These are phyloP conservation scores for Silene vulgaris DNA, from an alignment of 179 eudicot genomes.

Conservation along the genomic window DNA sequence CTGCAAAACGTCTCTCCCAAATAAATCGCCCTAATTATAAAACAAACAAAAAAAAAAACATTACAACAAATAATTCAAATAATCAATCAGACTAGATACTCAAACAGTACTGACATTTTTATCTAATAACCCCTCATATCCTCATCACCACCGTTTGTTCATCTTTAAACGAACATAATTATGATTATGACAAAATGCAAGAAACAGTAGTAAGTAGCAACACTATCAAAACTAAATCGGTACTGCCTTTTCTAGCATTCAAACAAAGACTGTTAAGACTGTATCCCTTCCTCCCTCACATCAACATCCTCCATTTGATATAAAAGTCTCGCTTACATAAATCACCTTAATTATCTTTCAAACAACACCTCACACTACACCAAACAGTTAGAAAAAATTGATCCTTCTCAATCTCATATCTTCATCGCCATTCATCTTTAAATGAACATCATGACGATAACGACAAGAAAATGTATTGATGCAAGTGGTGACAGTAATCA, in stretches of 20 bases:
- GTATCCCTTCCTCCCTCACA: no score
- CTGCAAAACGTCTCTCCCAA: slow-evolving; percentile 98
- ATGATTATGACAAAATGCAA: no score
- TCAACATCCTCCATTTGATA: no score
- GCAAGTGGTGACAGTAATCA: neutral
- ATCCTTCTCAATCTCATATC: neutral
- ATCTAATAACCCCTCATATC: neutral
- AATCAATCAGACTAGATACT: neutral
- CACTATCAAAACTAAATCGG: neutral
- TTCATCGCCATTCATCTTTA: neutral
- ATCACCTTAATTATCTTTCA: no score
- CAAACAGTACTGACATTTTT: neutral
- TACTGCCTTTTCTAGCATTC: neutral
- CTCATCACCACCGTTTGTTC: neutral
- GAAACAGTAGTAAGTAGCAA: no score
- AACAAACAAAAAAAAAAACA: neutral
- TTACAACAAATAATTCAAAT: neutral
- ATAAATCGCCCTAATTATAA: slow-evolving; percentile 64
- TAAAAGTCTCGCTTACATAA: no score
- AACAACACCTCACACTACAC: no score
- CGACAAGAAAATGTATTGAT: neutral
- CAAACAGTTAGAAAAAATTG: no score
- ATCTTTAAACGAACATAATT: neutral
- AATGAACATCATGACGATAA: neutral
- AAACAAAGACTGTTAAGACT: neutral